These are phyloP conservation scores for Plasmodium fragile DNA, from an alignment of 169 alveolate species.

Conservation along the genomic window DNA sequence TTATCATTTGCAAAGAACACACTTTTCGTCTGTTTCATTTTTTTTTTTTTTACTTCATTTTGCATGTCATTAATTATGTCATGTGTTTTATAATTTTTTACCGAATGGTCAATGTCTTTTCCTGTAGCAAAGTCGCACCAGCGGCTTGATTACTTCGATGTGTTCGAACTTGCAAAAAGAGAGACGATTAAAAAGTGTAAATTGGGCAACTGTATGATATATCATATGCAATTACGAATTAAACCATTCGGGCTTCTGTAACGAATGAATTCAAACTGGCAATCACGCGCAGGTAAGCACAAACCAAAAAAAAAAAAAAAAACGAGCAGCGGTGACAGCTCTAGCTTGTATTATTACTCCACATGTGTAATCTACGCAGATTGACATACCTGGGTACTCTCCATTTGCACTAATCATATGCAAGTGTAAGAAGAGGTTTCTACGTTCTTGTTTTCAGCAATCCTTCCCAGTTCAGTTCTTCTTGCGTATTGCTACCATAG, in stretches of 20 bases:
- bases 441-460: not conserved
- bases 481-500: not conserved
- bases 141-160: not conserved
- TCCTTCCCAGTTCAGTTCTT: not conserved
- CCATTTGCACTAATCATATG: not conserved
- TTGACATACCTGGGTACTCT: not conserved
- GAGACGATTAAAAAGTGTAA: not conserved
- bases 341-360: not conserved
- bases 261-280: not conserved
- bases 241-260: not conserved
- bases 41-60: not conserved
- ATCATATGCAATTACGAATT: not conserved
- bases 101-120: not conserved
- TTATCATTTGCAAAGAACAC: not conserved
- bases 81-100: not conserved
- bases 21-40: not conserved
- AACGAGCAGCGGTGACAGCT: not conserved
- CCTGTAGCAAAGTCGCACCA: not conserved
- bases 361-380: not conserved
- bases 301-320: not conserved
- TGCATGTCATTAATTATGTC: not conserved
- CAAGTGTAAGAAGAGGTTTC: not conserved
- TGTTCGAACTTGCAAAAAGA: not conserved
- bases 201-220: not conserved
- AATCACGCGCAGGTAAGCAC: not conserved